Evolutionary conservation across 2,329 filamentous ascomycete genomes (phyloP).

Genomic region (Periconia digitata): DNA sequence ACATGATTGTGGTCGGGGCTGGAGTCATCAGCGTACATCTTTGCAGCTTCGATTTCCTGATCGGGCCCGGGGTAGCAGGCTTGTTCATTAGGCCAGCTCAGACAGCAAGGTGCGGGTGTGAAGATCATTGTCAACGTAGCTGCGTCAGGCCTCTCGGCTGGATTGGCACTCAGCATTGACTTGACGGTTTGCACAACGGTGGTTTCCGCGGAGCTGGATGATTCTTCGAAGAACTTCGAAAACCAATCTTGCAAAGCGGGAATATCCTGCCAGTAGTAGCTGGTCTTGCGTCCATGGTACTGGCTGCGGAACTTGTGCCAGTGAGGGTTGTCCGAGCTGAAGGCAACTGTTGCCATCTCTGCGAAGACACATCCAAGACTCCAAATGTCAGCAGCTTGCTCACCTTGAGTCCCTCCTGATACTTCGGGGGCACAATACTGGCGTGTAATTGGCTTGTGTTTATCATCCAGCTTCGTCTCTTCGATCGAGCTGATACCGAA

Average conservation of each 20-base stretch:
- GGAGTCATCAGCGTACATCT: constrained; percentile 24
- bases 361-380: constrained; percentile 94
- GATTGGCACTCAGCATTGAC: constrained; percentile 33
- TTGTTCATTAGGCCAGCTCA: constrained; percentile 39
- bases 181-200: constrained; percentile 31
- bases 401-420: constrained; percentile 26
- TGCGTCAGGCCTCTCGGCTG: constrained; percentile 33
- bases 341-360: constrained; percentile 71
- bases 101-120: constrained; percentile 40
- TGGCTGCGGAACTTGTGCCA: constrained; percentile 31
- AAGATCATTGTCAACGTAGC: constrained; percentile 34
- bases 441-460: constrained; percentile 30
- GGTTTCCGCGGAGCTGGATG: constrained; percentile 21
- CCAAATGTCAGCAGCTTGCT: constrained; percentile 73
- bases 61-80: constrained; percentile 33
- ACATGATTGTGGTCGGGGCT: constrained; percentile 17
- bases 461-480: constrained; percentile 14
- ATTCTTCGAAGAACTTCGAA: constrained; percentile 20
- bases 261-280: constrained; percentile 41
- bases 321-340: constrained; percentile 21
- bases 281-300: constrained; percentile 32
- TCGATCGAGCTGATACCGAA: constrained; percentile 40
- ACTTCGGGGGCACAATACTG: constrained; percentile 42
- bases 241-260: constrained; percentile 30
- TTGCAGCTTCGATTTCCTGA: constrained; percentile 31